Conservation (phyloP, 192 early-diverging fungal genomes). For the Backusella macrospora region DNA sequence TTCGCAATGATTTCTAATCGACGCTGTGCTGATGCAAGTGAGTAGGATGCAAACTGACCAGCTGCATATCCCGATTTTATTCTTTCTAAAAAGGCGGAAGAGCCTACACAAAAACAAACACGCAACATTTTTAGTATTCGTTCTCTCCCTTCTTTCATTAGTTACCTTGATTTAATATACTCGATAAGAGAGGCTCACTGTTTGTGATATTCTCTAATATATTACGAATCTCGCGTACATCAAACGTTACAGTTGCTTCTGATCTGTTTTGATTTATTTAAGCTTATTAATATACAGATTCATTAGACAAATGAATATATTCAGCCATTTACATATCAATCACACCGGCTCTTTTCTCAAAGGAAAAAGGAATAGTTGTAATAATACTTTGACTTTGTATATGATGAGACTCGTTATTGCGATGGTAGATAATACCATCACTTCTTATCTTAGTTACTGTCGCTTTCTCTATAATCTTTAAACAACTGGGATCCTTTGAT, state of each 20-base stretch:
- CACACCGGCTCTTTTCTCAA: not conserved
- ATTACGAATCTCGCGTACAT: not conserved
- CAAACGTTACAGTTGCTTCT: not conserved
- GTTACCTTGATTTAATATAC: not conserved
- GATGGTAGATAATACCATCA: not conserved
- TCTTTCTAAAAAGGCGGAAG: not conserved
- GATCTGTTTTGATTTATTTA: not conserved
- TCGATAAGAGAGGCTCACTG: not conserved
- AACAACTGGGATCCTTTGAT: not conserved
- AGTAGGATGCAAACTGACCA: slow-evolving; percentile 2
- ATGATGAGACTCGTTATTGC: not conserved
- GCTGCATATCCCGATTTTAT: not conserved
- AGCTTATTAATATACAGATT: not conserved
- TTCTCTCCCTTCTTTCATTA: not conserved
- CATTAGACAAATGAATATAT: not conserved
- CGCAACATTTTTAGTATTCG: not conserved
- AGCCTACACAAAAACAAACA: not conserved
- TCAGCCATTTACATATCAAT: not conserved
- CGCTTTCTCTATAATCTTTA: not conserved
- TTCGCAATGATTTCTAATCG: slow-evolving; percentile 6
- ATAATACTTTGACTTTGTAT: not conserved
- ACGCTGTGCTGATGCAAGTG: slow-evolving; percentile 2
- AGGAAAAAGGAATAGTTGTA: not conserved
- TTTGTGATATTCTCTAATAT: not conserved
- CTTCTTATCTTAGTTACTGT: not conserved